Percentiles rank a stretch among this genome's conserved stretches.
phyloP scores from a whole-genome alignment of 1,284 basidiomycete species.

The Ustilago loliicola region DNA sequence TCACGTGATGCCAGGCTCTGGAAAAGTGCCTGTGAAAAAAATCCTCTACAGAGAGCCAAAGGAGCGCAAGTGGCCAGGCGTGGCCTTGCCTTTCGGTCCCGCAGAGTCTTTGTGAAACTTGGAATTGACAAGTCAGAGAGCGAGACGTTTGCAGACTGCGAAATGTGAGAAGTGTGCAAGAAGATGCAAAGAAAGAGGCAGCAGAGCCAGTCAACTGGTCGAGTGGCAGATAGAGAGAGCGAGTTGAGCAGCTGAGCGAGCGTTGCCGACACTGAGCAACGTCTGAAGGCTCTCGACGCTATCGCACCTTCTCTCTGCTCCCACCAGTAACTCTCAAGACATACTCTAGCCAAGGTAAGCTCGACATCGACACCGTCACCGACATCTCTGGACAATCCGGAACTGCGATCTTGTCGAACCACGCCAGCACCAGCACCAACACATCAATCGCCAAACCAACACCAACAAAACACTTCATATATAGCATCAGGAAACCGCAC shows the following conservation, averaged over 20 bases:
- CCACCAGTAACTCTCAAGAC: constrained; percentile 56
- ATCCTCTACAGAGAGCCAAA: no score
- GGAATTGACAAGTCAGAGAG: no score
- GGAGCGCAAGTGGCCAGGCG: not conserved
- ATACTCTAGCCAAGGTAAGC: constrained; percentile 57
- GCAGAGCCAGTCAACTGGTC: not conserved
- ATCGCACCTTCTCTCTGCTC: constrained; percentile 46
- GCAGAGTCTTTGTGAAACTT: not conserved
- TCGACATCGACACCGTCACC: constrained; percentile 23
- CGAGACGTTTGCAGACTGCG: no score
- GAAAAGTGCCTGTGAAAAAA: not conserved
- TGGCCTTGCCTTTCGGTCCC: not conserved
- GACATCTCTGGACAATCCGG: constrained; percentile 29
- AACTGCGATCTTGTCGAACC: constrained; percentile 14
- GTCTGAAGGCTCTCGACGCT: constrained; percentile 43
- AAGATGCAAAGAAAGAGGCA: not conserved
- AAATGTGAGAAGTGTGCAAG: no score
- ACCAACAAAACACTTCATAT: not conserved
- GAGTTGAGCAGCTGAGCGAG: not conserved
- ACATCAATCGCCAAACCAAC: not conserved
- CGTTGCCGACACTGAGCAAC: constrained; percentile 19
- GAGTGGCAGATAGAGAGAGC: constrained; percentile 1
- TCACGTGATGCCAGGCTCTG: constrained; percentile 27
- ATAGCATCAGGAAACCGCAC: not conserved
- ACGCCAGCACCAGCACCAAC: constrained; percentile 5